Percentiles rank a stretch among this genome's conserved stretches.
Evolutionary conservation across 2,329 filamentous ascomycete species (phyloP).

Genomic region (Tolypocladium endophyticum): DNA sequence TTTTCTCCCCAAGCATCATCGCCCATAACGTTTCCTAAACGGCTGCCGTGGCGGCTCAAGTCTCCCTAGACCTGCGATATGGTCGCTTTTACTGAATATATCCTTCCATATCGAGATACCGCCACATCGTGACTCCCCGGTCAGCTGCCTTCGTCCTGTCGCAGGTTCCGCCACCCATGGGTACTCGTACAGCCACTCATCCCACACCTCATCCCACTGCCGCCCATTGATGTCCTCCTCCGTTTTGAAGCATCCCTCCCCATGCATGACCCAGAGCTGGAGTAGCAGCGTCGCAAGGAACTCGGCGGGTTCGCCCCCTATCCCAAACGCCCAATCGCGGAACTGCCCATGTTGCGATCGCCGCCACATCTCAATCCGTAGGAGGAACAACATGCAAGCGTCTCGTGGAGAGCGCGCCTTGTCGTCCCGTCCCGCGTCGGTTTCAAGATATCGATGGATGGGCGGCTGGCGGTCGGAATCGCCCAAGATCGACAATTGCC

Average conservation of each 20-base stretch:
- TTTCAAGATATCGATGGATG: background rate
- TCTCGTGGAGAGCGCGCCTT: background rate
- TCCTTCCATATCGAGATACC: background rate
- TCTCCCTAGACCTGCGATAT: background rate
- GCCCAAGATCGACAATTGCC: background rate
- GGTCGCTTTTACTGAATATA: background rate
- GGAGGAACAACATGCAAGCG: constrained; percentile 12
- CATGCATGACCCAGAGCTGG: background rate
- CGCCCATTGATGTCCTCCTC: constrained; percentile 1
- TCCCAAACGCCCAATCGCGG: constrained; percentile 12
- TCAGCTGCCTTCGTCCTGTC: background rate
- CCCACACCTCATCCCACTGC: constrained; percentile 15
- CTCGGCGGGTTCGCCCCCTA: constrained; percentile 5
- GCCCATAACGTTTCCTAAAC: too few relatives aligned
- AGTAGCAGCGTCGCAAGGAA: constrained; percentile 8
- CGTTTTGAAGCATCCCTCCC: constrained; percentile 4
- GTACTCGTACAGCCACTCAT: constrained; percentile 13
- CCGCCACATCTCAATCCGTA: constrained; percentile 15
- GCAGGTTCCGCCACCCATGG: background rate
- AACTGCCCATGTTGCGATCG: constrained; percentile 6
- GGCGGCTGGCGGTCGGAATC: background rate
- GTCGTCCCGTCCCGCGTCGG: background rate
- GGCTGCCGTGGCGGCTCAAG: background rate
- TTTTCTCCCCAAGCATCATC: too few relatives aligned
- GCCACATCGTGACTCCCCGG: background rate